A percentile compares a stretch with the other conserved stretches of the same genome.
These are phyloP conservation scores for Mortierella sp. DNA, from an alignment of 371 early-diverging fungal genomes.

Conservation along the genomic window DNA sequence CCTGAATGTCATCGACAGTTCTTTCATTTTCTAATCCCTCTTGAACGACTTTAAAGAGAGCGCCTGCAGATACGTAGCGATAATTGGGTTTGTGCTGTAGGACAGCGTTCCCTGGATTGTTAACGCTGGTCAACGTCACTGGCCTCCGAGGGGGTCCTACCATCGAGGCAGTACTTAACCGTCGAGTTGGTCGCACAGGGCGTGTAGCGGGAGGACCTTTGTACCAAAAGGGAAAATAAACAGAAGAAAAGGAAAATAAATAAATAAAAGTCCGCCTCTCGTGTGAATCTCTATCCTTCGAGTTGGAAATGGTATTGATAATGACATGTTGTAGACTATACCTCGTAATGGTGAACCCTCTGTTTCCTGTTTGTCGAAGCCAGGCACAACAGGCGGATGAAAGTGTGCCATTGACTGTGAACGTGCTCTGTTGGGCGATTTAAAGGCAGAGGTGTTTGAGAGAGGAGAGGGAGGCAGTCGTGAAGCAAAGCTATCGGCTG, in stretches of 20 bases:
- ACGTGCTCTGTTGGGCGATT: conserved; percentile 28
- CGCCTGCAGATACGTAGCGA: conserved; percentile 39
- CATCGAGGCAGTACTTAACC: conserved; percentile 34
- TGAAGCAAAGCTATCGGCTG: background rate
- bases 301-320: background rate
- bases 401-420: conserved; percentile 52
- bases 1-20: conserved; percentile 11
- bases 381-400: conserved; percentile 27
- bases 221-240: background rate
- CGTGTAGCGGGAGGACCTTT: conserved; percentile 8
- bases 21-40: conserved; percentile 28
- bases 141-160: conserved; percentile 38
- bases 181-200: conserved; percentile 19
- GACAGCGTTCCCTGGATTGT: background rate
- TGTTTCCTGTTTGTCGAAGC: conserved; percentile 10
- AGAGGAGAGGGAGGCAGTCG: conserved; percentile 3
- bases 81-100: conserved; percentile 42
- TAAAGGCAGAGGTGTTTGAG: conserved; percentile 5
- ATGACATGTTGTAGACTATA: background rate
- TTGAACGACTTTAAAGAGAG: conserved; percentile 34
- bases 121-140: conserved; percentile 17
- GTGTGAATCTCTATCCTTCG: background rate
- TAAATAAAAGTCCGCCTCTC: background rate
- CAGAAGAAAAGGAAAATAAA: background rate
- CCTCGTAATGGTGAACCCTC: conserved; percentile 14